Percentiles rank a stretch among this genome's conserved stretches.
Conservation (phyloP, 805 yeast species). For the Tetrapisispora namnaoensis region DNA sequence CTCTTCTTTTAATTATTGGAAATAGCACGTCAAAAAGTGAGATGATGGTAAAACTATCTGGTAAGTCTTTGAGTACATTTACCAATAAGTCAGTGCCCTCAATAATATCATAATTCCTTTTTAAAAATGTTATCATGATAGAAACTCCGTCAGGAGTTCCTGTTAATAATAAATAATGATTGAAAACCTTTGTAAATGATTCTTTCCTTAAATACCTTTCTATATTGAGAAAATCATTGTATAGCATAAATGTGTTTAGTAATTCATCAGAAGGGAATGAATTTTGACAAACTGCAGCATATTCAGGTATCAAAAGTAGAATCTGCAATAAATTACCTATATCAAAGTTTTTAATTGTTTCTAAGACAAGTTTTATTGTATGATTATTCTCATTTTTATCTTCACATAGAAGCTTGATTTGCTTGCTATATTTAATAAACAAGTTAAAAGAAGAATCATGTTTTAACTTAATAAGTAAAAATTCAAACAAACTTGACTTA, state of each 20-base stretch:
- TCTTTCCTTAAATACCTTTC: slow-evolving; percentile 9
- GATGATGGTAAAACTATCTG: slow-evolving; percentile 10
- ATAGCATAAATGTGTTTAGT: slow-evolving; percentile 11
- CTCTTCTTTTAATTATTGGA: slow-evolving; percentile 8
- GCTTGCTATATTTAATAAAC: slow-evolving; percentile 7
- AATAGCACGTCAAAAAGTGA: slow-evolving; percentile 10
- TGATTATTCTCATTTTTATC: neutral
- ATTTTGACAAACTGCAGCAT: slow-evolving; percentile 1
- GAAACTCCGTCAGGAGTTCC: slow-evolving; percentile 5
- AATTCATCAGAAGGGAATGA: slow-evolving; percentile 4
- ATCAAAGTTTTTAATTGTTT: slow-evolving; percentile 14
- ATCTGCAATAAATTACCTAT: slow-evolving; percentile 11
- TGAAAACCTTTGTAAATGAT: slow-evolving; percentile 12
- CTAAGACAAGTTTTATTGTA: slow-evolving; percentile 1
- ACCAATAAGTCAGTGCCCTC: slow-evolving; percentile 5
- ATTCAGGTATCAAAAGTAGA: slow-evolving; percentile 6
- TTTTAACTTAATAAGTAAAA: slow-evolving; percentile 13
- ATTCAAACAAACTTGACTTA: slow-evolving; percentile 15
- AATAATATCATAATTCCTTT: slow-evolving; percentile 11
- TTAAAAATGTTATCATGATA: slow-evolving; percentile 11
- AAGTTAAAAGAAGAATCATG: slow-evolving; percentile 4
- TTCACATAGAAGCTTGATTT: slow-evolving; percentile 1
- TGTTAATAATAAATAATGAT: slow-evolving; percentile 10
- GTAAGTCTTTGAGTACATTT: slow-evolving; percentile 12
- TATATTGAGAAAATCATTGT: slow-evolving; percentile 21